Base-by-base conservation (phyloP, 805 yeast genomes). In the Metschnikowia amazonensis region DNA sequence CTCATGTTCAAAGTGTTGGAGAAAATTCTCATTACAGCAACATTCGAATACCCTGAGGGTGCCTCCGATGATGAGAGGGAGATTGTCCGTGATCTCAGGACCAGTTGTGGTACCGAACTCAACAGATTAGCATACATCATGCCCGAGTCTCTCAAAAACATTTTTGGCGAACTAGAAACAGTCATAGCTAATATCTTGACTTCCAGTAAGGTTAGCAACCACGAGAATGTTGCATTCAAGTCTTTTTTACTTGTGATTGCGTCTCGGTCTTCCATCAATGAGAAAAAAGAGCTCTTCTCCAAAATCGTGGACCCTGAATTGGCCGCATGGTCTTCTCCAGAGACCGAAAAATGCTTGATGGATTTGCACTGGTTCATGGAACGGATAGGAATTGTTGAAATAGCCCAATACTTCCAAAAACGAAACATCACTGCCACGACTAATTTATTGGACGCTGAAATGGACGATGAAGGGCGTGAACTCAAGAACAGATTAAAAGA, bases 331-430 rank as follows among this genome's bases (percentile, higher is more conserved):
- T 83, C 92, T 0, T 89, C 90, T 37, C 92, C 89, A 17, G 82
- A 80, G 9, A 92, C 97, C 0, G 89, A 88, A 51, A 89, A 89
- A 59, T 97, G 97, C 0, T 69, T 94, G 24, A 72, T 83, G 59
- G 95, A 92, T 60, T 73, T 95, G 36, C 96, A 89, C 49, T 94
- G 98, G 98, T 94, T 94, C 57, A 92, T 94, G 98, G 98, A 90
- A 65, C 77, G 97, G 57, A 76, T 95, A 42, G 99, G 99, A 2
- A 88, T 94, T 45, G 98, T 89, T 2, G 82, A 82, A 60, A 95
- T 94, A 59, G 96, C 97, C 0, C 85, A 85, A 48, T 94, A 94
- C 60, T 94, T 95, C 65, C 82, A 84, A 50, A 77, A 79, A 6
- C 74, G 98, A 53, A 86, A 87, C 4, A 90, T 95, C 27, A 77